A percentile compares a stretch with the other conserved stretches of the same genome.
Evolutionary conservation across 2,329 filamentous ascomycete genomes (phyloP).

Genomic region (Xylaria digitata): DNA sequence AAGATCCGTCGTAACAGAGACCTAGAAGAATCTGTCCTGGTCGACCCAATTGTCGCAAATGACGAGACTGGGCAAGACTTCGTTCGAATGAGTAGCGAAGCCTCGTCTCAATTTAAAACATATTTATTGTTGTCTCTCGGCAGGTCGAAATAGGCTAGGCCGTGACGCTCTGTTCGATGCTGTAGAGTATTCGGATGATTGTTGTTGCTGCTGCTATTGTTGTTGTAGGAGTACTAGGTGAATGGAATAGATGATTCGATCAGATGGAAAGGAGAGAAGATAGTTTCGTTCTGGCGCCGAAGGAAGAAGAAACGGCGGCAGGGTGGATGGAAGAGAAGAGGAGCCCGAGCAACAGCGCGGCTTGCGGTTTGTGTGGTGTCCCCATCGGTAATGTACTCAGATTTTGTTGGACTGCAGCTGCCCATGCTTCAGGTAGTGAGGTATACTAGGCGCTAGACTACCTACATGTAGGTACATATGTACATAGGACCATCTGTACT

Average conservation of each 20-base stretch:
- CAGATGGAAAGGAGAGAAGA: constrained; percentile 36
- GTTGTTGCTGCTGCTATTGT: neutral
- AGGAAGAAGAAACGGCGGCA: constrained; percentile 45
- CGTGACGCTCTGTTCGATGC: constrained; percentile 22
- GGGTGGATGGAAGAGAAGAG: constrained; percentile 44
- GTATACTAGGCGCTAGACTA: neutral
- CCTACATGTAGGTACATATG: neutral
- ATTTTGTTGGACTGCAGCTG: constrained; percentile 40
- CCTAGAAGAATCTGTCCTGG: constrained; percentile 12
- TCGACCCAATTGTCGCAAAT: constrained; percentile 37
- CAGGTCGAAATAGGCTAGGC: constrained; percentile 23
- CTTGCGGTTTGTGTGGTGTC: constrained; percentile 26
- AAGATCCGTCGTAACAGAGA: constrained; percentile 1
- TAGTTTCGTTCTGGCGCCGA: constrained; percentile 26
- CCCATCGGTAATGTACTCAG: constrained; percentile 37
- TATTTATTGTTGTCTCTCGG: constrained; percentile 37
- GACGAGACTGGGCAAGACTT: constrained; percentile 41
- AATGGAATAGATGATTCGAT: constrained; percentile 27
- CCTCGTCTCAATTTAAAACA: constrained; percentile 45
- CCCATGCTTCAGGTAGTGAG: constrained; percentile 5
- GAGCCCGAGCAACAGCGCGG: constrained; percentile 33
- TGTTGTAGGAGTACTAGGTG: neutral
- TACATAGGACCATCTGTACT: too few relatives aligned
- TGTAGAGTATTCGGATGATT: constrained; percentile 9
- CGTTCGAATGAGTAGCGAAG: constrained; percentile 36